Percentiles rank a stretch among this genome's conserved stretches.
Conservation (phyloP, 306 rosid species). For the Malus fusca region DNA sequence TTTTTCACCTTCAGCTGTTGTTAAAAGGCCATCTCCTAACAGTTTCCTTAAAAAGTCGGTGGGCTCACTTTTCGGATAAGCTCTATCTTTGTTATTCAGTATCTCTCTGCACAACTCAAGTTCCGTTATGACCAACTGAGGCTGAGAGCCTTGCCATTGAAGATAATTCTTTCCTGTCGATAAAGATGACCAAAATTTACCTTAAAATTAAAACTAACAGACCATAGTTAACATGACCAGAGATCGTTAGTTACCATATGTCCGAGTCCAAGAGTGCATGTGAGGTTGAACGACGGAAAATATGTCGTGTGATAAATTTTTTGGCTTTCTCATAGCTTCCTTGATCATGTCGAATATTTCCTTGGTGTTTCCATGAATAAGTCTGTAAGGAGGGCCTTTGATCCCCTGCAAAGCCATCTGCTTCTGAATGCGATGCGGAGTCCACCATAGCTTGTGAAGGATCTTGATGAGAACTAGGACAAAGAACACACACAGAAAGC, state of each 20-base stretch:
- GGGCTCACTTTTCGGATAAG: background rate
- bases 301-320: constrained; percentile 14
- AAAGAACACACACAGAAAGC: background rate
- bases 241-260: background rate
- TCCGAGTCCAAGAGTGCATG: constrained; percentile 4
- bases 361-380: constrained; percentile 18
- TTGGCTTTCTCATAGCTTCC: constrained; percentile 14
- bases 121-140: constrained; percentile 25
- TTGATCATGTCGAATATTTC: constrained; percentile 13
- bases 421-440: constrained; percentile 8
- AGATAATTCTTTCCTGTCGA: constrained; percentile 23
- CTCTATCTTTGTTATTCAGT: constrained; percentile 14
- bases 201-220: background rate
- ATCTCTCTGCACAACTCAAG: constrained; percentile 28
- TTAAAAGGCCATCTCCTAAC: constrained; percentile 25
- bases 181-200: background rate
- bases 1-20: constrained; percentile 9
- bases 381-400: constrained; percentile 30
- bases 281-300: constrained; percentile 6
- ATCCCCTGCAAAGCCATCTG: constrained; percentile 18
- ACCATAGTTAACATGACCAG: background rate
- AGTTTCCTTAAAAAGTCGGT: background rate
- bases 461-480: constrained; percentile 1
- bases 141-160: constrained; percentile 25
- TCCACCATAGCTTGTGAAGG: constrained; percentile 25